Base-by-base conservation (phyloP, 2,329 filamentous ascomycete species). In the Exophiala phaeomuriformis region DNA sequence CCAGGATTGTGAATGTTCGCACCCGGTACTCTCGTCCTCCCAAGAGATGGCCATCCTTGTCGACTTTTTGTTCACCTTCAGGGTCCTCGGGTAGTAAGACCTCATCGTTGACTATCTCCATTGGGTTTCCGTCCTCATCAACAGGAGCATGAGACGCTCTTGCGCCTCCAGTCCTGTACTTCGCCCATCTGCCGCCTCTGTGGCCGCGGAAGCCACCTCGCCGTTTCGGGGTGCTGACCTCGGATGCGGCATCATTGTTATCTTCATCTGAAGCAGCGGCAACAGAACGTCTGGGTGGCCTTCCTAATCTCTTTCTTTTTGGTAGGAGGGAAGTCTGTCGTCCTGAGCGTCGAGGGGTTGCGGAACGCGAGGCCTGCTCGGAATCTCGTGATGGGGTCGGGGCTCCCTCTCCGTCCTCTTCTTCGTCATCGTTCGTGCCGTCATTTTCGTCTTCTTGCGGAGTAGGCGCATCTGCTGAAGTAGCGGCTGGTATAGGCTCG, bases 1-100 rank as follows among this genome's bases (percentile, higher is more conserved):
- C 90, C 12, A 83, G 78, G 60, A 98, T 86, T 5, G 86, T 95
- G 69, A 98, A 98, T 1, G 91, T 95, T 56, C 93, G 86, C 66
- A 95, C 95, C 30, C 93, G 85, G 69, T 98, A 98, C 65, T 97
- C 89, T 63, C 93, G 82, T 3, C 85, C 90, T 30, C 82, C 93
- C 58, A 84, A 78, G 2, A 98, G 79, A 64, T 88, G 83, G 31
- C 93, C 93, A 63, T 86, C 71, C 73, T 91, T 91, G 72, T 96
- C 88, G 5, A 98, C 91, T 74, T 97, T 98, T 60, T 82, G 82
- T 72, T 96, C 90, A 62, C 93, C 93, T 66, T 91, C 89, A 1
- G 84, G 72, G 64, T 97, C 91, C 60, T 90, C 86, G 0, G 90
- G 88, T 42, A 98, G 76, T 33, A 85, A 86, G 42, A 95, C 88